These are phyloP conservation scores for Angophora floribunda DNA, from an alignment of 345 rosid species.

Conservation along the genomic window DNA sequence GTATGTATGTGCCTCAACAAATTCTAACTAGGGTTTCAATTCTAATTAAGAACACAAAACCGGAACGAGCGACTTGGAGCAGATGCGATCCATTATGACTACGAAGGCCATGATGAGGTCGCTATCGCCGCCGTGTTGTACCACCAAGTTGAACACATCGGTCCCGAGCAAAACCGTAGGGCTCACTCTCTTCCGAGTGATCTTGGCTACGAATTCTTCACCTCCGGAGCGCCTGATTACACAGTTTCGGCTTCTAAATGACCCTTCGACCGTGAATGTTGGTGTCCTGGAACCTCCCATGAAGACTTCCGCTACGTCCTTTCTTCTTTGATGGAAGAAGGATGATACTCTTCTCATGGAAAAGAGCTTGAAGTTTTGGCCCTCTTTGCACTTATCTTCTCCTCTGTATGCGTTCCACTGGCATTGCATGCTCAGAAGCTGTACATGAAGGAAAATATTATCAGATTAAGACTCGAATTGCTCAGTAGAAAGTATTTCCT, in stretches of 20 bases:
- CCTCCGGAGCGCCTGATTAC: not conserved
- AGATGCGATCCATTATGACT: constrained; percentile 36
- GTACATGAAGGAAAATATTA: not conserved
- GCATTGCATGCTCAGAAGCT: constrained; percentile 26
- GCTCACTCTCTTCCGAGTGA: constrained; percentile 20
- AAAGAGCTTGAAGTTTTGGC: constrained; percentile 10
- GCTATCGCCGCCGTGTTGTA: constrained; percentile 24
- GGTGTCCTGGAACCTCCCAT: constrained; percentile 7
- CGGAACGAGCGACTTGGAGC: constrained; percentile 9
- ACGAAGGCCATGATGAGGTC: constrained; percentile 38
- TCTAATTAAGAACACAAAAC: constrained; percentile 16
- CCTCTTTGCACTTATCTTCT: constrained; percentile 5
- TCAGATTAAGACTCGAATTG: not conserved
- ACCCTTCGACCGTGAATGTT: constrained; percentile 30
- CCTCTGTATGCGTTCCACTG: constrained; percentile 41
- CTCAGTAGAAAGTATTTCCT: not conserved
- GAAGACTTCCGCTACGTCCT: constrained; percentile 22
- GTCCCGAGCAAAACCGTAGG: constrained; percentile 22
- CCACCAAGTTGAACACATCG: constrained; percentile 37
- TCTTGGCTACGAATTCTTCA: constrained; percentile 16
- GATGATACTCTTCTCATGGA: constrained; percentile 24
- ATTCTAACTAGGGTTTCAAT: not conserved
- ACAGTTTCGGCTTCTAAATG: constrained; percentile 24
- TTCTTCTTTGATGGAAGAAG: constrained; percentile 1
- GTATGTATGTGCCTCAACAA: not conserved